Percentiles rank a stretch among this genome's conserved stretches.
phyloP scores from a whole-genome alignment of 2,329 filamentous ascomycete species.

The Fusarium cicatricum region DNA sequence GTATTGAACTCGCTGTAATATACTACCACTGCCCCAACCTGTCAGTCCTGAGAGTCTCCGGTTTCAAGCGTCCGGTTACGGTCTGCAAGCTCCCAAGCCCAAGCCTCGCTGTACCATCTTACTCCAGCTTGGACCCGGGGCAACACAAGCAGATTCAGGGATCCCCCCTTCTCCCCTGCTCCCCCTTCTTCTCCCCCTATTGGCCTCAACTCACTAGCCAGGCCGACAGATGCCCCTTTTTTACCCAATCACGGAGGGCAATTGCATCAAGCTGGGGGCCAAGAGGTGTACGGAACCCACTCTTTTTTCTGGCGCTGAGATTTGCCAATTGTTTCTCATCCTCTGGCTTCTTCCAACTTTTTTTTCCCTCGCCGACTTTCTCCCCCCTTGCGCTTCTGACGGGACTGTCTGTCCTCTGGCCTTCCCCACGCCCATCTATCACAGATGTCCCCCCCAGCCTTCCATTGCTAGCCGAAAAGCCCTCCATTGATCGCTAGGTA shows the following conservation, averaged over 20 bases:
- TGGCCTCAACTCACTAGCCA: conserved; percentile 6
- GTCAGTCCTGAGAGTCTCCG: too few species aligned
- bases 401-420: not conserved
- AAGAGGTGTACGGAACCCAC: not conserved
- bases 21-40: too few species aligned
- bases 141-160: too few species aligned
- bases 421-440: conserved; percentile 5
- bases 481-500: too few species aligned
- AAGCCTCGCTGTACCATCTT: too few species aligned
- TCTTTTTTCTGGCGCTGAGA: conserved; percentile 3
- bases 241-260: conserved; percentile 16
- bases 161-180: too few species aligned
- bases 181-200: conserved; percentile 6
- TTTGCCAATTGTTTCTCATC: conserved; percentile 18
- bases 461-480: too few species aligned
- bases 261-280: conserved; percentile 15
- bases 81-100: too few species aligned
- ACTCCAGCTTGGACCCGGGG: too few species aligned
- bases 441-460: conserved; percentile 2
- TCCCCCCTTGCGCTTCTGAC: not conserved
- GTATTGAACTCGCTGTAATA: conserved; percentile 51
- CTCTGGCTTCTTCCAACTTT: conserved; percentile 10
- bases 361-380: not conserved
- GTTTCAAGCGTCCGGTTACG: too few species aligned
- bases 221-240: not conserved